Evolutionary conservation across 169 alveolate genomes (phyloP).

Genomic region (Babesia ovis): DNA sequence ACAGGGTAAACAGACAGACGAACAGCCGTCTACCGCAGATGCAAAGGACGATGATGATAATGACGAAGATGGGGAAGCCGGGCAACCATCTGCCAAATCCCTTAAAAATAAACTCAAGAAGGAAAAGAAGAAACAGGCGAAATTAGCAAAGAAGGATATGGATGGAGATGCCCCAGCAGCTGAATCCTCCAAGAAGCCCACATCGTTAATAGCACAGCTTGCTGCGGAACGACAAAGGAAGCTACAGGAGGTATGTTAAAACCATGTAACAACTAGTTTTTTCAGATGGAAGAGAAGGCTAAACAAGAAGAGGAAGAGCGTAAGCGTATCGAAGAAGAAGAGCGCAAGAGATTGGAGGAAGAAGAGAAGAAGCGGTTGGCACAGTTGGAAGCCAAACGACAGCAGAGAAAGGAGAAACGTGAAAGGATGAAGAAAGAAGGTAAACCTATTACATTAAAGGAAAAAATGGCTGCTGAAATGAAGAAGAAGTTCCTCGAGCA

Average conservation of each 20-base stretch:
- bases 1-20: not conserved
- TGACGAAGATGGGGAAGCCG: slow-evolving; percentile 40
- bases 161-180: slow-evolving; percentile 30
- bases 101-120: slow-evolving; percentile 66
- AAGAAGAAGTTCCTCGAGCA: slow-evolving; percentile 77
- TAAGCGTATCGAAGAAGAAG: slow-evolving; percentile 77
- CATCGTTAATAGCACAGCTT: slow-evolving; percentile 74
- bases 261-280: not conserved
- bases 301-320: slow-evolving; percentile 79
- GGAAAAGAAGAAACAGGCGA: slow-evolving; percentile 71
- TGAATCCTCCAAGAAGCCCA: slow-evolving; percentile 43
- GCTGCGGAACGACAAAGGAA: slow-evolving; percentile 82
- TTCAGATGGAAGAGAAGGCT: slow-evolving; percentile 76
- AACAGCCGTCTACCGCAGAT: slow-evolving; percentile 5
- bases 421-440: slow-evolving; percentile 83
- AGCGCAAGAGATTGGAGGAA: slow-evolving; percentile 63
- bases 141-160: slow-evolving; percentile 44
- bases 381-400: slow-evolving; percentile 72
- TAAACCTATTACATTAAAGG: slow-evolving; percentile 79
- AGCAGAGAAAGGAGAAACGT: slow-evolving; percentile 79
- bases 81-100: slow-evolving; percentile 50
- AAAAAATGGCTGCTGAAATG: slow-evolving; percentile 75
- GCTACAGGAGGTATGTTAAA: slow-evolving; percentile 66
- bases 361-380: slow-evolving; percentile 46
- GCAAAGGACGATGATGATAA: slow-evolving; percentile 15